These are phyloP conservation scores for Paramecium sonneborni DNA, from an alignment of 73 alveolate species.

Conservation along the genomic window DNA sequence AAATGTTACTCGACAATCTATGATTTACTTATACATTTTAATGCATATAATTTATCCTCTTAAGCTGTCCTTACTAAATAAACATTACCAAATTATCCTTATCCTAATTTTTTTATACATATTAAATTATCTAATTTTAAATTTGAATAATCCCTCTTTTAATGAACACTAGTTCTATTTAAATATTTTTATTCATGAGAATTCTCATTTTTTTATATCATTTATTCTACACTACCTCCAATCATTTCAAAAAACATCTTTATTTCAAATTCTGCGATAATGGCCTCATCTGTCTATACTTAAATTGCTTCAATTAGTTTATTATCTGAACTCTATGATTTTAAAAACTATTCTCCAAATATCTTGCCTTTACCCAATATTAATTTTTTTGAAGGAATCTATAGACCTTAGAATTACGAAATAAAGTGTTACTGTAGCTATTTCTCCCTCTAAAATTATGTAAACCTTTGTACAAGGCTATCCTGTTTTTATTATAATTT, in stretches of 20 bases:
- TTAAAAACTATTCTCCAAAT: constrained; percentile 3
- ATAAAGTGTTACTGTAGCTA: constrained; percentile 19
- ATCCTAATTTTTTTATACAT: constrained; percentile 68
- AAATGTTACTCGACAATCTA: constrained; percentile 63
- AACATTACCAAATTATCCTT: constrained; percentile 75
- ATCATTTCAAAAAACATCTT: constrained; percentile 37
- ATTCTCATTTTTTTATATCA: constrained; percentile 49
- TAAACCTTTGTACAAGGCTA: constrained; percentile 16
- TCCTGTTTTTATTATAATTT: constrained; percentile 18
- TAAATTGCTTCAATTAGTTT: not conserved
- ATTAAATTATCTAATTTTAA: constrained; percentile 69
- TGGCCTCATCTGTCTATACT: not conserved
- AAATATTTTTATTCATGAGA: constrained; percentile 61
- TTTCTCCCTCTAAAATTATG: constrained; percentile 53
- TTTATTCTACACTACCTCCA: constrained; percentile 57
- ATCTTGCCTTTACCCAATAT: constrained; percentile 4
- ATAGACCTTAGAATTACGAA: constrained; percentile 7
- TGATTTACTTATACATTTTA: constrained; percentile 69
- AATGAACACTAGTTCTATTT: constrained; percentile 35
- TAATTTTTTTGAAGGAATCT: not conserved
- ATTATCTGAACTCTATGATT: not conserved
- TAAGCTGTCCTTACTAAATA: constrained; percentile 58
- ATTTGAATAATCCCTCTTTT: constrained; percentile 54
- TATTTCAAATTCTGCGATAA: constrained; percentile 34
- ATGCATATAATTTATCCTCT: constrained; percentile 69